Evolutionary conservation across 2,329 filamentous ascomycete genomes (phyloP), one percentile per base, ranked within the genome.

Genomic region (Chaetothyriales sp.): DNA sequence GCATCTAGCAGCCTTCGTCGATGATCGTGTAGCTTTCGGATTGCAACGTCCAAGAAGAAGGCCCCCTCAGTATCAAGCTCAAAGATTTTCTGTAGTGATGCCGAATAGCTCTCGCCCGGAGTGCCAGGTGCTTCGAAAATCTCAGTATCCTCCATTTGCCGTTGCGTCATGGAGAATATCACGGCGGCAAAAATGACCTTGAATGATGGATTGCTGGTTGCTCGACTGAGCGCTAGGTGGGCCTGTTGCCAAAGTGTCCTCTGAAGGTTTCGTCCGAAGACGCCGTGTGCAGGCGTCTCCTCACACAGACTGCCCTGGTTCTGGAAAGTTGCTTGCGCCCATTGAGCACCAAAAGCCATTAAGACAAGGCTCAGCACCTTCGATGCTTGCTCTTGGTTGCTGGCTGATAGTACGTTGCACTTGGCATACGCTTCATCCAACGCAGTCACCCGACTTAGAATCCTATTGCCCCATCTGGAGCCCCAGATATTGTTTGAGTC

Each of bases 161-260:
- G 63, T 54, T 72, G 69, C 0, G 68, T 70, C 46, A 72, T 56
- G n/a, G 69, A 68, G 52, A 72, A 71, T 5, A 72, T 66, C 19
- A 72, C 68, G 44, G 70, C 66, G 22, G 70, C 70, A 26, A 72
- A 66, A 2, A 68, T 66, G 9, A 72, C 62, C 2, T 69, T 64
- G 53, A 71, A 71, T 1, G 70, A 72, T n/a, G 68, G 65, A n/a
- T 70, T 66, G 1, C 63, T 65, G 8, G 62, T 58, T 1, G 64
- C 65, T 18, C 63, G 58, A 43, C 68, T 62, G 39, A 72, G 56
- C 9, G 67, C 67, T 3, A 61, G 60, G 1, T 63, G 62, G 28
- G 70, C 69, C 55, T 71, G 62, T 49, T 71, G 65, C 70, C 70
- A 72, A 2, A 68, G 61, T 3, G 60, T 60, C 43, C 65, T 62